Conservation (phyloP, 371 early-diverging fungal genomes). For the Mortierella sp. region DNA sequence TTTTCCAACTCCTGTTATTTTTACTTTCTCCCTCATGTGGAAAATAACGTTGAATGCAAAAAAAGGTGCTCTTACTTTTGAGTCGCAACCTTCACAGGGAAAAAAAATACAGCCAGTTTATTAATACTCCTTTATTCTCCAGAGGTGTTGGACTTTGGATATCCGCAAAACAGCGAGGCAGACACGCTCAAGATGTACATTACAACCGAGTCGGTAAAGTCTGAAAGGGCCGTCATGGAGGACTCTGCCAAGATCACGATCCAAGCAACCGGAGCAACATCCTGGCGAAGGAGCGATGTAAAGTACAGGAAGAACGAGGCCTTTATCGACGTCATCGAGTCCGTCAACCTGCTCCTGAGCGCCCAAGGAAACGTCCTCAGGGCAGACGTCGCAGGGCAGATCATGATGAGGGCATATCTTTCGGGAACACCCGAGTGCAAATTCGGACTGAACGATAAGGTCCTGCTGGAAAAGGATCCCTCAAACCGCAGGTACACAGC, state of each 20-base stretch:
- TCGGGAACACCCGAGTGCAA: conserved; percentile 86
- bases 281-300: conserved; percentile 91
- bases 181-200: conserved; percentile 92
- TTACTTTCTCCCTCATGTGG: background rate
- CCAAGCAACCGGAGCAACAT: conserved; percentile 92
- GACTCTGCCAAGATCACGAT: conserved; percentile 88
- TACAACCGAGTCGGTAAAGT: conserved; percentile 88
- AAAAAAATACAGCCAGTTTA: background rate
- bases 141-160: conserved; percentile 95
- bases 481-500: conserved; percentile 36
- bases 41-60: background rate
- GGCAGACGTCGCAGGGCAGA: conserved; percentile 86
- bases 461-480: conserved; percentile 81
- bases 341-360: conserved; percentile 84
- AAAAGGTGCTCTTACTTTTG: conserved; percentile 3
- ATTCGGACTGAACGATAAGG: conserved; percentile 87
- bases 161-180: conserved; percentile 91
- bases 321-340: conserved; percentile 91
- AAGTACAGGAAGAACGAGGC: conserved; percentile 93
- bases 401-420: conserved; percentile 82
- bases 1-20: background rate
- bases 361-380: conserved; percentile 81
- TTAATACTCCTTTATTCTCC: background rate
- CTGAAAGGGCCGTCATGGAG: conserved; percentile 77
- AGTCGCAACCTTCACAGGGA: background rate